Evolutionary conservation across 768 basidiomycete species (phyloP), one percentile per base, ranked within the genome.

Genomic region (Solioccasus polychromus): DNA sequence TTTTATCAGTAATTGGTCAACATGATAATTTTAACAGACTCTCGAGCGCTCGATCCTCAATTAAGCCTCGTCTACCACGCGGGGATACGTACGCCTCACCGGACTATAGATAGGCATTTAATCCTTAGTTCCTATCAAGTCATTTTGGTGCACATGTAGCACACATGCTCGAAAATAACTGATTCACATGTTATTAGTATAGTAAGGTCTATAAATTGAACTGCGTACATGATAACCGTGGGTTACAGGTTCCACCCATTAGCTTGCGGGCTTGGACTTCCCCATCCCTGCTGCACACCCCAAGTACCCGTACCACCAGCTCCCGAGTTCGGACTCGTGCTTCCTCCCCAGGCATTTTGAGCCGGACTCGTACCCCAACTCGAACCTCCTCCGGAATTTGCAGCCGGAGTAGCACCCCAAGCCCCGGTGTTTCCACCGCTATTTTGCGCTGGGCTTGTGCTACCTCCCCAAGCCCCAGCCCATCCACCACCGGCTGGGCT

Each of bases 241-340:
- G 8, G 18, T 60, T 39, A 67, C 23, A 69, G 37, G 44, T 72
- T 79, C 81, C 81, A 83, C 15, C 80, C 80, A 53, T 76, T 76
- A 15, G 76, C 57, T 42, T 74, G 76, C 44, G 63, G 76, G 29
- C 52, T 68, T 28, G 76, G 72, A 56, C 73, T 81, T 42, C 65
- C 69, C 79, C 73, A 80, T 10, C 80, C 80, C 56, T 48, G 60
- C 39, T 47, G 71, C 30, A 51, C 50, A n/a, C 60, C 62, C 64
- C 66, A 66, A 14, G 53, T 36, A 8, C 47, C 37, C 31, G 57
- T 41, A 3, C 48, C 39, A 35, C 59, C 54, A 17, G 45, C 34
- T 30, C 44, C 56, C 3, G 59, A 28, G 46, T 35, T 64, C n/a
- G 67, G 67, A 38, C 67, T 68, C 2, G 67, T 60, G 37, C 17